Base-by-base conservation (phyloP, 139 green algal species). In the Auxenochlorella protothecoides region DNA sequence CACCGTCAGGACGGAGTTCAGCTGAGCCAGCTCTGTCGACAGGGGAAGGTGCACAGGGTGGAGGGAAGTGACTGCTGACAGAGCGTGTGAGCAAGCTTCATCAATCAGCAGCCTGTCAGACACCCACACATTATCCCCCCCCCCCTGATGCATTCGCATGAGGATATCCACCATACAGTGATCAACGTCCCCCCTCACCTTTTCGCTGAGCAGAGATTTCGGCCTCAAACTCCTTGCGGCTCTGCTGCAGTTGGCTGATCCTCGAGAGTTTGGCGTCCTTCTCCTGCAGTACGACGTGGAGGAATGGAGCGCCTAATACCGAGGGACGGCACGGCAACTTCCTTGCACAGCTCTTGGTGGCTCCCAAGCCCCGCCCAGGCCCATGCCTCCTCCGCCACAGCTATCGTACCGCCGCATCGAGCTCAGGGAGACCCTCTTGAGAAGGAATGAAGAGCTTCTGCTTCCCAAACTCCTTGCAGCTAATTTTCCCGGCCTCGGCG, bases 371-470 rank as follows among this genome's bases (percentile, higher is more conserved):
- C 27, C 27, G 27, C 27, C 27, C 27, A 44, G 27, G 27, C 27
- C 27, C 27, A 44, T 44, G 27, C 27, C 27, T 44, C 27, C 27
- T 44, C 27, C 27, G 27, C 27, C 27, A 44, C 27, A 44, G 27
- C 27, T 44, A n/a, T 10, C 63, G 5, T 10, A 89, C 87, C 82
- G 89, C 85, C 27, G 87, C 85, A 2, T 68, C 68, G 2, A 91
- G 55, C 0, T 84, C 78, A 11, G 74, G 73, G 3, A 80, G 63
- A 6, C 80, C 78, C 3, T 80, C 68, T 68, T 96, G 90, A 6
- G 72, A 63, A 5, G 87, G 78, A 44, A 89, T 78, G 76, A 91
- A 96, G 1, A 96, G 82, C 71, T 91, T 93, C 14, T 52, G 71
- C 61, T 73, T 75, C 83, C 78, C 73, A 74, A 76, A 79, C 55